phyloP scores from a whole-genome alignment of 2,329 filamentous ascomycete species.

The Tothia fuscella region DNA sequence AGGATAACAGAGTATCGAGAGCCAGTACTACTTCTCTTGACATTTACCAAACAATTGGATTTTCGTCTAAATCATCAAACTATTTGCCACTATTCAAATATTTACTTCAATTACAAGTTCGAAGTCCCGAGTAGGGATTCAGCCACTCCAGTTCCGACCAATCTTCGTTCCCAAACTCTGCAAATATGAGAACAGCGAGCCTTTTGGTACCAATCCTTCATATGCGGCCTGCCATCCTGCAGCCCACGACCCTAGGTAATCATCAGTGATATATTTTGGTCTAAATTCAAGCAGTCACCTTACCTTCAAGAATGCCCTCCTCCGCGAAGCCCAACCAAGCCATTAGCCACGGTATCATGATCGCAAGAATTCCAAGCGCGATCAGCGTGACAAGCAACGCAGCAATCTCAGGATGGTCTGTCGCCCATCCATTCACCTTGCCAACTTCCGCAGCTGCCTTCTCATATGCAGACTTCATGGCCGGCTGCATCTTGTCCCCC shows the following conservation, averaged over 20 bases:
- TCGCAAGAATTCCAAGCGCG: constrained; percentile 7
- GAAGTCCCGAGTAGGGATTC: no score
- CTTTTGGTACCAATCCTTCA: constrained; percentile 7
- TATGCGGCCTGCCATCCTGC: background rate
- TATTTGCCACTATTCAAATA: no score
- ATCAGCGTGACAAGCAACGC: constrained; percentile 9
- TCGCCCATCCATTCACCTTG: constrained; percentile 2
- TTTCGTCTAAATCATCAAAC: no score
- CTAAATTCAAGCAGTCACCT: background rate
- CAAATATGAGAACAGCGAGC: constrained; percentile 8
- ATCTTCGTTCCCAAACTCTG: constrained; percentile 9
- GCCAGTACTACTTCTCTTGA: no score
- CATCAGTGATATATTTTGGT: background rate
- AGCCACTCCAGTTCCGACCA: constrained; percentile 7
- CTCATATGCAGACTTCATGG: constrained; percentile 8
- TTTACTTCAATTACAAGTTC: no score
- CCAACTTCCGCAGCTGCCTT: constrained; percentile 6
- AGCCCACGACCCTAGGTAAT: constrained; percentile 5
- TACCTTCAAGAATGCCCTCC: constrained; percentile 10
- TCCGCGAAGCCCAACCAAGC: constrained; percentile 9
- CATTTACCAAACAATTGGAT: no score
- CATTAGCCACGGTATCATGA: constrained; percentile 9
- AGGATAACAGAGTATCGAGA: no score
- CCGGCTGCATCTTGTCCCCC: constrained; percentile 3
- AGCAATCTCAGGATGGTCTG: constrained; percentile 8